Evolutionary conservation across 176 grass and related monocot genomes (phyloP).

Genomic region (Carex littledalei): DNA sequence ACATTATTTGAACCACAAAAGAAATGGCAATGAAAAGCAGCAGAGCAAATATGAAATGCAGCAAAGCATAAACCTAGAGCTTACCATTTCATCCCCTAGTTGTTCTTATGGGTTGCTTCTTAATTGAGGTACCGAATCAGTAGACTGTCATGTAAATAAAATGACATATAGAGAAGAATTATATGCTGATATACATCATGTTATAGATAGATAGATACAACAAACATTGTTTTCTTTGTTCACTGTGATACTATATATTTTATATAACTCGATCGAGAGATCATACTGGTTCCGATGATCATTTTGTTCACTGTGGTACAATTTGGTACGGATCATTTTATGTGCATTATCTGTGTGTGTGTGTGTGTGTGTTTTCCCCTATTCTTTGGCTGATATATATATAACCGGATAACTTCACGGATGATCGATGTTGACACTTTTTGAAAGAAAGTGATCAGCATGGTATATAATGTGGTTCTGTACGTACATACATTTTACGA

Average conservation of each 20-base stretch:
- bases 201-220: background rate
- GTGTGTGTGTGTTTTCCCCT: background rate
- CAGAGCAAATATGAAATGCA: conserved; percentile 10
- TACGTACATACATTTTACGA: too few species aligned
- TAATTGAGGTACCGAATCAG: background rate
- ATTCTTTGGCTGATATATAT: too few species aligned
- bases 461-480: too few species aligned
- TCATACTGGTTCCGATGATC: background rate
- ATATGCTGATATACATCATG: background rate
- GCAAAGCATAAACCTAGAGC: conserved; percentile 44
- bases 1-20: background rate
- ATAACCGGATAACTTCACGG: too few species aligned
- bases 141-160: background rate
- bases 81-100: conserved; percentile 46
- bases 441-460: too few species aligned
- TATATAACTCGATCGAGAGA: background rate
- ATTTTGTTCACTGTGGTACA: background rate
- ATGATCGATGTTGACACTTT: too few species aligned
- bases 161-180: background rate
- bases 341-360: background rate
- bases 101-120: conserved; percentile 37
- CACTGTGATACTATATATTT: background rate
- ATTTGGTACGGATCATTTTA: background rate
- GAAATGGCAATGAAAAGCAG: background rate
- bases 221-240: background rate